These are phyloP conservation scores for Eucommia ulmoides DNA, from an alignment of 257 asterid species.

Conservation along the genomic window DNA sequence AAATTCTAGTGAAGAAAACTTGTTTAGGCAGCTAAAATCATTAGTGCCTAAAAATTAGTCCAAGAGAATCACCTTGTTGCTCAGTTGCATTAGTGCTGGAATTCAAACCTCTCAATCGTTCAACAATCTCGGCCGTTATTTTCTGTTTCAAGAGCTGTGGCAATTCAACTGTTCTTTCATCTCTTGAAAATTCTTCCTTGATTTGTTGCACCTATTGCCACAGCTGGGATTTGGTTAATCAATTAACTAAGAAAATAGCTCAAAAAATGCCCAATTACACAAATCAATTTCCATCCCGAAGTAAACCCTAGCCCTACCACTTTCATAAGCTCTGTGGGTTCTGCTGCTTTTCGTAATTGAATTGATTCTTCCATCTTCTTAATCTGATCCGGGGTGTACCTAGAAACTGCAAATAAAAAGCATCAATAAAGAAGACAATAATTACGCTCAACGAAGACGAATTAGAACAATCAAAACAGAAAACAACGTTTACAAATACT, in stretches of 20 bases:
- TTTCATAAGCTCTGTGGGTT: constrained; percentile 63
- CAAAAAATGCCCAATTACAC: neutral
- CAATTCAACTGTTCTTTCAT: constrained; percentile 42
- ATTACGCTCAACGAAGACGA: too few species aligned
- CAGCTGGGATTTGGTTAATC: neutral
- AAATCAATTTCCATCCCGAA: neutral
- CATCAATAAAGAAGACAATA: neutral
- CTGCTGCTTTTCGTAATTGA: constrained; percentile 55
- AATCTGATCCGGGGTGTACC: constrained; percentile 60
- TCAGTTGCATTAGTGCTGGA: constrained; percentile 35
- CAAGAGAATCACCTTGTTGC: constrained; percentile 41
- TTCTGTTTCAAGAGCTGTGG: constrained; percentile 44
- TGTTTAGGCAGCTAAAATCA: neutral
- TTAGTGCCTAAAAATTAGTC: neutral
- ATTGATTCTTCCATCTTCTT: constrained; percentile 78
- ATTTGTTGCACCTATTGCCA: constrained; percentile 44
- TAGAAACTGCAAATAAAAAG: constrained; percentile 33
- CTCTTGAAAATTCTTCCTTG: constrained; percentile 26
- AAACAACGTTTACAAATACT: neutral
- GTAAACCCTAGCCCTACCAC: constrained; percentile 35
- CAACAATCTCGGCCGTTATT: constrained; percentile 45
- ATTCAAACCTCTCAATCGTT: constrained; percentile 43
- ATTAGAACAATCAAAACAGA: neutral
- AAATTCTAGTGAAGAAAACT: neutral
- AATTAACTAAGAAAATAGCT: neutral